Conservation (phyloP, 2,329 filamentous ascomycete species). For the Aureobasidium musti region DNA sequence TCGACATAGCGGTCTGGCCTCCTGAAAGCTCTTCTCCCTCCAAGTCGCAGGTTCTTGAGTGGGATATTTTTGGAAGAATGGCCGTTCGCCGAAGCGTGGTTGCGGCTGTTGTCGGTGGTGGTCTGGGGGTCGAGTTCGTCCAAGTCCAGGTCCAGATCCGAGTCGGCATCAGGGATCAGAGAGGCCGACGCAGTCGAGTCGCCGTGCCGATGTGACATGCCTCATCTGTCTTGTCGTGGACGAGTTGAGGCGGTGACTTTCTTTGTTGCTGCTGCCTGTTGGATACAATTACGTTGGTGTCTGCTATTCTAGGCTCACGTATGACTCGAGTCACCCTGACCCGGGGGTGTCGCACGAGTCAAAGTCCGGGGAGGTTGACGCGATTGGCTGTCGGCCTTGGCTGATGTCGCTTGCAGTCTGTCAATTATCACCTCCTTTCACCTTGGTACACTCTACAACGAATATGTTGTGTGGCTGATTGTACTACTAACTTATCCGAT, state of each 20-base stretch:
- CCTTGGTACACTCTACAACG: background rate
- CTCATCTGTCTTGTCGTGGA: slow-evolving; percentile 38
- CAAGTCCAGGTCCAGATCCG: slow-evolving; percentile 74
- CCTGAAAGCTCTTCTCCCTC: slow-evolving; percentile 43
- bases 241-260: background rate
- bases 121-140: slow-evolving; percentile 71
- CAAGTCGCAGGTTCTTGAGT: slow-evolving; percentile 61
- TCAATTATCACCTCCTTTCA: slow-evolving; percentile 13
- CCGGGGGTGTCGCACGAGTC: slow-evolving; percentile 12
- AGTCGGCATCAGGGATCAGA: slow-evolving; percentile 49
- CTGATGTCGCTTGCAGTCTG: slow-evolving; percentile 6
- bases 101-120: slow-evolving; percentile 38
- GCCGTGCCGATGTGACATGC: slow-evolving; percentile 51
- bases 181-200: slow-evolving; percentile 46
- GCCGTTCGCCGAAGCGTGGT: slow-evolving; percentile 35
- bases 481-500: slow-evolving; percentile 4
- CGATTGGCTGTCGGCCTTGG: slow-evolving; percentile 12
- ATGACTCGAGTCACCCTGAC: background rate
- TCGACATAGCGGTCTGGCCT: slow-evolving; percentile 44
- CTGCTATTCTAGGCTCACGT: background rate
- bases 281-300: slow-evolving; percentile 30
- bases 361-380: background rate
- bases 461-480: background rate
- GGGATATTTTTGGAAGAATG: slow-evolving; percentile 63
- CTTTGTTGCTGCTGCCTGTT: background rate